phyloP scores from a whole-genome alignment of 768 basidiomycete genomes.

The Dentipellis sp. region DNA sequence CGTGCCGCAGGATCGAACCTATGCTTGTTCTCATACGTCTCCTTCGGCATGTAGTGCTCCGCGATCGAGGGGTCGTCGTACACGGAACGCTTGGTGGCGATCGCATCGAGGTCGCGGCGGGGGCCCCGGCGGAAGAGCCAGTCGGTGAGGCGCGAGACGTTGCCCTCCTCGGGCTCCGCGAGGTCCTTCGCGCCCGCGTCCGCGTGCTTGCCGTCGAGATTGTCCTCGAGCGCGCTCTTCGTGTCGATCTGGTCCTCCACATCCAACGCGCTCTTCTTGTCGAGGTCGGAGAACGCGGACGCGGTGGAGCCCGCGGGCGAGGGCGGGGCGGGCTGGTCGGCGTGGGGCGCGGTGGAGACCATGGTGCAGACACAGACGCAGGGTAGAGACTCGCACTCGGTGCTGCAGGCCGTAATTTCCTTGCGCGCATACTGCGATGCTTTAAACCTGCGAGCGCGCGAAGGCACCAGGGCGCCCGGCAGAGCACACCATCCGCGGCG shows the following conservation, averaged over 20 bases:
- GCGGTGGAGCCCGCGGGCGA: not conserved
- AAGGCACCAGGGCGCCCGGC: not conserved
- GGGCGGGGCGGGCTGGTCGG: not conserved
- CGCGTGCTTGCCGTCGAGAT: no score
- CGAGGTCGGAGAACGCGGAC: no score
- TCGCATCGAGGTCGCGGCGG: conserved; percentile 30
- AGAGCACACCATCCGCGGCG: not conserved
- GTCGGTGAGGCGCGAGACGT: conserved; percentile 8
- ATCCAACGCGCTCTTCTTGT: no score
- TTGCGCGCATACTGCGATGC: not conserved
- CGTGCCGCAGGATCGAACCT: conserved; percentile 52
- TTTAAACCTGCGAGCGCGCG: not conserved
- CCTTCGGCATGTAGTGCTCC: conserved; percentile 38
- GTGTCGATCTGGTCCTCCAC: not conserved
- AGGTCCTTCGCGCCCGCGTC: not conserved
- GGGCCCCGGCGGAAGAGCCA: conserved; percentile 7
- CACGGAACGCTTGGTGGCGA: conserved; percentile 47
- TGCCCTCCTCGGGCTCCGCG: not conserved
- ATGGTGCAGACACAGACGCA: not conserved
- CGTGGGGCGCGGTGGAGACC: not conserved
- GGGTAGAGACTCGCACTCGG: no score
- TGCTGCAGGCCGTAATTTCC: not conserved
- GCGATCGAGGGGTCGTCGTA: conserved; percentile 42
- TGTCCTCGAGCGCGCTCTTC: not conserved
- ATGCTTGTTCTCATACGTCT: conserved; percentile 45